Evolutionary conservation across 2,329 filamentous ascomycete species (phyloP), one percentile per base, ranked within the genome.

Genomic region (Parafenestella ontariensis): DNA sequence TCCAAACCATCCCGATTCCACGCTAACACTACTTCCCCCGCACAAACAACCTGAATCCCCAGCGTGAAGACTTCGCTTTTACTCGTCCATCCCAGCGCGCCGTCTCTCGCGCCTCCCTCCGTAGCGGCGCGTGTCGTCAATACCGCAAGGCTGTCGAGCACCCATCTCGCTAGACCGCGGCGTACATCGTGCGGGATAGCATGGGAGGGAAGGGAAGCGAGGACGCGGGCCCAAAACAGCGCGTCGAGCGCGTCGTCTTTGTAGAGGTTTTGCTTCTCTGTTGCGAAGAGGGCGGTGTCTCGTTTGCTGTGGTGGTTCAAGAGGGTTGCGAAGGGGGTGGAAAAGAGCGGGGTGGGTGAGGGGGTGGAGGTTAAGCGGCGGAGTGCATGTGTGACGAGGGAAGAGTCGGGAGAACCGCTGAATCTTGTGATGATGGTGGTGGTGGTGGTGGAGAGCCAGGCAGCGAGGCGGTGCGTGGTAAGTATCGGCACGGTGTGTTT

Each of bases 231-330:
- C 92, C 92, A 97, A n/a, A 86, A 73, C 17, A 82, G 77, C 3
- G 87, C 81, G 73, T 97, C 93, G 43, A 87, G 82, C 5, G 91
- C 85, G 63, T 92, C 88, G 72, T 98, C 94, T 45, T 94, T 80
- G 73, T 91, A 98, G n/a, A 97, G 82, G 71, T 99, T 99, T 72
- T 96, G 92, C 72, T 96, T 93, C 76, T 99, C 95, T 51, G 92
- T 83, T 0, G 85, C 88, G 71, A 99, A 99, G 0, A 99, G 83
- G 3, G 87, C 82, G 58, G 87, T 85, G 68, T 91, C 85, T 63
- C 79, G 76, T 36, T 74, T 73, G 3, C 72, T 65, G 10, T 74
- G 70, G 0, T 44, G 5, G 3, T 29, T 15, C 44, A 74, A 71
- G 0, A 59, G 46, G 3, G 17, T 44, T 9, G 9, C 2, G 54